Evolutionary conservation across 495 filamentous ascomycete species (phyloP).

Genomic region (Trichoderma gamsii): DNA sequence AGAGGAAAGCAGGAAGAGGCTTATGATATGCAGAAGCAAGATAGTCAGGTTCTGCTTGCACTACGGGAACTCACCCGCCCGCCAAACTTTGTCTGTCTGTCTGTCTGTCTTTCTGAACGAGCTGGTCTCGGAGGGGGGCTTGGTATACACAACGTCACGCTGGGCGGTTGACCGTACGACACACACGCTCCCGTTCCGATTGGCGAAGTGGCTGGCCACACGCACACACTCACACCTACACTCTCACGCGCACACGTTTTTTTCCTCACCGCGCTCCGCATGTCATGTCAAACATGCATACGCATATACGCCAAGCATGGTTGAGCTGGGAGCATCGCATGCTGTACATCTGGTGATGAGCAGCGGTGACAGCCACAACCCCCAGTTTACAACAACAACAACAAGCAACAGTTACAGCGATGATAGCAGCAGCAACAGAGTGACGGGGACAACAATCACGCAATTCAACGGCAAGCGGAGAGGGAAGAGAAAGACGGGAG

Average conservation of each 20-base stretch:
- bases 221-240: neutral
- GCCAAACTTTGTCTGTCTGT: neutral
- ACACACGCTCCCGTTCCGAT: constrained; percentile 11
- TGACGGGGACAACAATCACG: neutral
- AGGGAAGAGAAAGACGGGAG: neutral
- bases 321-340: neutral
- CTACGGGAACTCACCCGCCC: neutral
- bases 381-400: neutral
- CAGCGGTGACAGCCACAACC: too few relatives aligned
- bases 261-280: constrained; percentile 3
- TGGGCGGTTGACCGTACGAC: neutral
- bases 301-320: neutral
- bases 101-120: neutral
- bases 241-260: constrained; percentile 1
- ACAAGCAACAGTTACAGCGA: neutral
- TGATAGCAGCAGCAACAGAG: neutral
- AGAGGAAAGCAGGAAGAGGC: neutral
- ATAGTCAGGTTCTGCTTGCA: neutral
- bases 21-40: neutral
- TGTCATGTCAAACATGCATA: constrained; percentile 5
- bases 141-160: constrained; percentile 7
- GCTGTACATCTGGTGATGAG: neutral
- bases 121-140: constrained; percentile 6
- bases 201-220: constrained; percentile 8
- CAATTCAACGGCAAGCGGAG: neutral